Percentiles rank a stretch among this genome's conserved stretches.
phyloP scores from a whole-genome alignment of 2,329 filamentous ascomycete species.

The Talaromyces sp. region DNA sequence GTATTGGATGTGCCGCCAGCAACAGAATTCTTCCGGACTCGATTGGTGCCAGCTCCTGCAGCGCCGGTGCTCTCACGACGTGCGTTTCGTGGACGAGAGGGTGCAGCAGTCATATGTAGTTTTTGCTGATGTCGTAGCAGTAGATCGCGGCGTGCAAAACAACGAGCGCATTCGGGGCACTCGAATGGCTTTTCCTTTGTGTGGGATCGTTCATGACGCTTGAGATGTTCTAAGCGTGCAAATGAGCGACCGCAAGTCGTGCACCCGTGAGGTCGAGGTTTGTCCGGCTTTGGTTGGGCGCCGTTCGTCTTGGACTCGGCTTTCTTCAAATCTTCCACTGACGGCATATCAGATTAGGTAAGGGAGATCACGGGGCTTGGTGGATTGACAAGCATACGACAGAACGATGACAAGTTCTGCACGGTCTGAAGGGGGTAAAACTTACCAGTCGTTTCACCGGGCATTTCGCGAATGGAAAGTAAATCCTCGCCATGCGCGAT shows the following conservation, averaged over 20 bases:
- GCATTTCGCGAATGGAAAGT: constrained; percentile 41
- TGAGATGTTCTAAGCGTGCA: constrained; percentile 90
- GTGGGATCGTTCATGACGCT: constrained; percentile 95
- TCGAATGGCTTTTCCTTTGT: constrained; percentile 99
- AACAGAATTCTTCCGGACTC: constrained; percentile 89
- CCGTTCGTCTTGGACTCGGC: constrained; percentile 28
- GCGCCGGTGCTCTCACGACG: constrained; percentile 83
- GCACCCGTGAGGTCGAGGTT: constrained; percentile 92
- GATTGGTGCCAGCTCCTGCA: constrained; percentile 58
- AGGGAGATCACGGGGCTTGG: constrained; percentile 8
- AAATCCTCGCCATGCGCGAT: constrained; percentile 38
- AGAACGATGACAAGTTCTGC: constrained; percentile 11
- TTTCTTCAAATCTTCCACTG: constrained; percentile 31
- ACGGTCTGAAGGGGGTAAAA: background rate
- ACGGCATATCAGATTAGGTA: constrained; percentile 20
- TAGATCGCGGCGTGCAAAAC: constrained; percentile 89
- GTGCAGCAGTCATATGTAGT: constrained; percentile 86
- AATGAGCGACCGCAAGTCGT: constrained; percentile 88
- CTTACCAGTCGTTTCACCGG: constrained; percentile 39
- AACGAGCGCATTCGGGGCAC: constrained; percentile 88
- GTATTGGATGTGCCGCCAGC: constrained; percentile 52
- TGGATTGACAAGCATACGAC: constrained; percentile 18
- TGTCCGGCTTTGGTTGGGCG: constrained; percentile 83
- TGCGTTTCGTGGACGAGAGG: constrained; percentile 75
- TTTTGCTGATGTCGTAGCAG: constrained; percentile 96